Evolutionary conservation across 768 basidiomycete genomes (phyloP), one percentile per base, ranked within the genome.

Genomic region (Hortiboletus flavorubellus): DNA sequence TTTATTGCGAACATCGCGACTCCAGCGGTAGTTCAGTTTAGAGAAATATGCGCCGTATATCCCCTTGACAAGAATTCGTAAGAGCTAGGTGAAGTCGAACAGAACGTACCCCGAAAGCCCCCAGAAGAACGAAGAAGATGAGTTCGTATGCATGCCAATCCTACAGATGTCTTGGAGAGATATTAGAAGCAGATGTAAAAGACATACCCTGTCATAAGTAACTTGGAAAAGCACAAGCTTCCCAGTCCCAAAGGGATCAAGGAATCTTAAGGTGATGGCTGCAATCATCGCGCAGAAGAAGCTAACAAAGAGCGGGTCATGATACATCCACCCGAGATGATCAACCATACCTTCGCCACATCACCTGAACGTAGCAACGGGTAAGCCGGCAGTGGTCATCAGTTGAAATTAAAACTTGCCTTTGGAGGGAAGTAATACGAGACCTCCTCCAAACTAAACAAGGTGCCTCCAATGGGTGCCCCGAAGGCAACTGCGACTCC

Each of bases 251-350:
- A 98, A 98, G 0, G 97, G 97, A 70, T 99, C 90, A 35, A 98
- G 84, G 56, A 95, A 88, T 73, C 86, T 82, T 43, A 99, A 76
- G 1, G 96, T 96, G 62, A 98, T 88, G 1, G 96, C 96, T 2
- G 97, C 97, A 60, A 98, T 91, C 81, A 98, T 86, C 2, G 97
- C 97, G 67, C 97, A 98, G 71, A 99, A 95, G 75, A 99, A 99
- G 64, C 93, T 96, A 41, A 39, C n/a, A 67, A 40, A 69, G 72
- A 45, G 4, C 18, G 26, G 4, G 41, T 52, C n/a, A 45, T 5
- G 12, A 43, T 37, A 33, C 23, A 33, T 46, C 38, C 52, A 45
- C 15, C 15, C 21, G 51, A 34, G 45, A 51, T 55, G 6, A n/a
- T 4, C 30, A 29, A 49, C 58, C 71, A 45, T 64, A 92, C 92